Evolutionary conservation across 345 rosid species (phyloP).

Genomic region (Gossypium mustelinum): DNA sequence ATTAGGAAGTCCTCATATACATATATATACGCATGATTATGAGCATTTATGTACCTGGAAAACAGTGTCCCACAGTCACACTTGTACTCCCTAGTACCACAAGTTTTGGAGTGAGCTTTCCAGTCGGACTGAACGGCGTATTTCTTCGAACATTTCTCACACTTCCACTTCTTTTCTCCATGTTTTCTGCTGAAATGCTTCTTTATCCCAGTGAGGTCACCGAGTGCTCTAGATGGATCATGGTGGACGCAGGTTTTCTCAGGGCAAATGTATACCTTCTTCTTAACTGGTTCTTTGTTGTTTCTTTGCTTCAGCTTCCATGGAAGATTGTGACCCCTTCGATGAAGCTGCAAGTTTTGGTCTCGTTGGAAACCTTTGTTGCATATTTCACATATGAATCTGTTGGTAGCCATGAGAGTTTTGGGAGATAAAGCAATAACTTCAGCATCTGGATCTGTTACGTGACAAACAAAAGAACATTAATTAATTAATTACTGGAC

Average conservation of each 20-base stretch:
- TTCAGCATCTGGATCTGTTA: conserved; percentile 94
- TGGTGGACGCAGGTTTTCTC: conserved; percentile 91
- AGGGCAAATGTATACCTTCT: conserved; percentile 90
- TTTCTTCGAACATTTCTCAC: conserved; percentile 94
- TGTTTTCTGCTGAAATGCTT: conserved; percentile 92
- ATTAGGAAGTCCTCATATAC: conserved; percentile 23
- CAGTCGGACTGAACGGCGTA: conserved; percentile 96
- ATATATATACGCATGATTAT: neutral
- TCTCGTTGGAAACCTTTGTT: conserved; percentile 97
- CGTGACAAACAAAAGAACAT: neutral
- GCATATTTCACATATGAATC: conserved; percentile 91
- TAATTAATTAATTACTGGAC: neutral
- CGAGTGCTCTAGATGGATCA: conserved; percentile 80
- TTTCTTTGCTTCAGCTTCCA: conserved; percentile 87
- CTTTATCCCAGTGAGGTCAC: conserved; percentile 92
- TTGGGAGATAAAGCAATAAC: conserved; percentile 90
- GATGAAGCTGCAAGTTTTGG: conserved; percentile 91
- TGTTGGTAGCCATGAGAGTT: conserved; percentile 86
- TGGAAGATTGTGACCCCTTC: conserved; percentile 94
- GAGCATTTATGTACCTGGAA: conserved; percentile 56
- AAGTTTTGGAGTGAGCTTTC: conserved; percentile 95
- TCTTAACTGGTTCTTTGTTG: conserved; percentile 52
- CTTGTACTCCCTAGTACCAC: conserved; percentile 93
- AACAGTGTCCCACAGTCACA: conserved; percentile 93
- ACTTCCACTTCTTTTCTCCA: conserved; percentile 96